These are phyloP conservation scores for Spathaspora hagerdaliae DNA, from an alignment of 805 yeast species.

Conservation along the genomic window DNA sequence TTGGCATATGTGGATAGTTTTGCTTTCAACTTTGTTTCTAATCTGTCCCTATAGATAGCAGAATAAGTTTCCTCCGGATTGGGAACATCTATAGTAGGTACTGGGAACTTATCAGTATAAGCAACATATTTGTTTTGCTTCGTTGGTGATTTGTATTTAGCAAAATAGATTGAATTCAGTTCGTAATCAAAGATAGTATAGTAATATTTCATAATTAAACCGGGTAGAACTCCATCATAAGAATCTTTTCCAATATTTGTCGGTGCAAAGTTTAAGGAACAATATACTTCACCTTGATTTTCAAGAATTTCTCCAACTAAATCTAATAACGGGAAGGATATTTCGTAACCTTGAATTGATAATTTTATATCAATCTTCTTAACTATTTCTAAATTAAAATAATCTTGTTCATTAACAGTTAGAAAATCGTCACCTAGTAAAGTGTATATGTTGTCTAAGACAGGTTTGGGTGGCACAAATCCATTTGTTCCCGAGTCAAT, in stretches of 20 bases:
- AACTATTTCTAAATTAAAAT: constrained; percentile 1
- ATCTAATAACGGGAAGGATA: constrained; percentile 10
- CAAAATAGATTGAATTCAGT: constrained; percentile 10
- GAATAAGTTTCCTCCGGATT: constrained; percentile 9
- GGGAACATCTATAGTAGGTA: constrained; percentile 11
- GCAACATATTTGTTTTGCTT: constrained; percentile 5
- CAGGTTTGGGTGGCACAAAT: constrained; percentile 11
- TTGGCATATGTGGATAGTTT: not conserved
- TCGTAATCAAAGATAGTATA: constrained; percentile 16
- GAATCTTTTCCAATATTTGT: constrained; percentile 10
- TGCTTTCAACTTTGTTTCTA: constrained; percentile 2
- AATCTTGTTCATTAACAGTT: constrained; percentile 1
- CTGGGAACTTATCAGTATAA: constrained; percentile 8
- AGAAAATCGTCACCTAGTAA: constrained; percentile 7
- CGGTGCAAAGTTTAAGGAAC: constrained; percentile 6
- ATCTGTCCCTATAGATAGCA: constrained; percentile 5
- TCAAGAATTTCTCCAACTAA: constrained; percentile 8
- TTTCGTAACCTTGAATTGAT: not conserved
- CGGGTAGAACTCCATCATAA: constrained; percentile 14
- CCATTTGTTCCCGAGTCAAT: constrained; percentile 16
- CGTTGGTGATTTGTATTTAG: constrained; percentile 6
- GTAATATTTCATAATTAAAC: constrained; percentile 12
- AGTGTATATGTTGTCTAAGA: constrained; percentile 10
- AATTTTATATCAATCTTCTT: not conserved
- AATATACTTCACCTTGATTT: constrained; percentile 9